Conservation (phyloP, 768 basidiomycete genomes). For the Xerocomellus intermedius region DNA sequence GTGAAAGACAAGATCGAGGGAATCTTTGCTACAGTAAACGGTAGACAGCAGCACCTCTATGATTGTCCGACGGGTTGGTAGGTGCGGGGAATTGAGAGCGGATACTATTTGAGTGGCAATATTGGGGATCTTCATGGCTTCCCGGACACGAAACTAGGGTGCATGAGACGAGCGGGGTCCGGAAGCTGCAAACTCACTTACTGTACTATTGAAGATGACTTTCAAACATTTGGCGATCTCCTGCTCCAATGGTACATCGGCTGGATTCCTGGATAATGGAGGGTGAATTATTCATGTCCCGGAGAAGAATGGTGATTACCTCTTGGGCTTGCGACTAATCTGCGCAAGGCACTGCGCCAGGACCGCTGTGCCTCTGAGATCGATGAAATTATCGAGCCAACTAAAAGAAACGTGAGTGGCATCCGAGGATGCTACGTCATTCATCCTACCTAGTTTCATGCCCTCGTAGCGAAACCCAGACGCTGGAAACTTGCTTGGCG, state of each 20-base stretch:
- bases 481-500: conserved; percentile 70
- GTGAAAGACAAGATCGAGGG: conserved; percentile 64
- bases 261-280: conserved; percentile 26
- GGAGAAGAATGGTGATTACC: conserved; percentile 41
- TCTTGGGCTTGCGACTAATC: conserved; percentile 68
- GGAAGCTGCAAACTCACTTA: conserved; percentile 31
- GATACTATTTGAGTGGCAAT: conserved; percentile 80
- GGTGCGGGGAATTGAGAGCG: conserved; percentile 76
- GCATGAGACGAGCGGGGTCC: conserved; percentile 7
- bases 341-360: conserved; percentile 75
- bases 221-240: conserved; percentile 88
- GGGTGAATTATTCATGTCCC: background rate
- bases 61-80: conserved; percentile 74
- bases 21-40: conserved; percentile 62
- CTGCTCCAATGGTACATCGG: conserved; percentile 74
- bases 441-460: conserved; percentile 69
- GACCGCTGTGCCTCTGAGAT: conserved; percentile 79
- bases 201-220: conserved; percentile 70
- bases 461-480: conserved; percentile 76
- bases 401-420: conserved; percentile 39
- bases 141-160: conserved; percentile 59
- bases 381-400: conserved; percentile 78
- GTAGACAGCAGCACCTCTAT: conserved; percentile 78
- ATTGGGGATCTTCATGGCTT: conserved; percentile 69
- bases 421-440: background rate